Percentiles rank a stretch among this genome's conserved stretches.
phyloP scores from a whole-genome alignment of 805 yeast genomes.

The Wickerhamiella lipophila region DNA sequence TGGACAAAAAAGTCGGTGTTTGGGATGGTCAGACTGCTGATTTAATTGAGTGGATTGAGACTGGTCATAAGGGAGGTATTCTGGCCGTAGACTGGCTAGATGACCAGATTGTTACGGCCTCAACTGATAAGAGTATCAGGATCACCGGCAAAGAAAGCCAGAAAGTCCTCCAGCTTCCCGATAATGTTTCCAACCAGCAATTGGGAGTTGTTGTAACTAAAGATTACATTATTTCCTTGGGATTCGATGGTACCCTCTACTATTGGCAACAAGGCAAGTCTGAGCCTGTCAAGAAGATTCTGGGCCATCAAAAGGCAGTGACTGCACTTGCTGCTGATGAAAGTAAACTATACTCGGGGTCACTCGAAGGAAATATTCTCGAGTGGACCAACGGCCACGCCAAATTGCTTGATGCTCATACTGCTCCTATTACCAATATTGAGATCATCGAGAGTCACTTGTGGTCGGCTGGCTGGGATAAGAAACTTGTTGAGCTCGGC shows the following conservation, averaged over 20 bases:
- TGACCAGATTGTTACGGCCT: conserved; percentile 46
- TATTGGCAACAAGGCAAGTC: conserved; percentile 34
- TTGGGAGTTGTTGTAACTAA: conserved; percentile 66
- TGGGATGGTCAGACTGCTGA: conserved; percentile 88
- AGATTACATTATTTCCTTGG: conserved; percentile 49
- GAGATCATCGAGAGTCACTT: conserved; percentile 28
- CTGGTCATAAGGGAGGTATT: conserved; percentile 63
- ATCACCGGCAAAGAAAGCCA: conserved; percentile 42
- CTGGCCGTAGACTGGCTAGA: conserved; percentile 61
- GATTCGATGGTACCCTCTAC: conserved; percentile 60
- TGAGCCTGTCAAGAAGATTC: conserved; percentile 34
- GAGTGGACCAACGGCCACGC: conserved; percentile 43
- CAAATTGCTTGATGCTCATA: conserved; percentile 34
- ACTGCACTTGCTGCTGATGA: conserved; percentile 39
- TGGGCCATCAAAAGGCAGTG: conserved; percentile 75
- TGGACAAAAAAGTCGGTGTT: conserved; percentile 62
- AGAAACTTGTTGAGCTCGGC: conserved; percentile 39
- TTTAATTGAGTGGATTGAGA: conserved; percentile 37
- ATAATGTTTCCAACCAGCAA: conserved; percentile 50
- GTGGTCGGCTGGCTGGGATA: conserved; percentile 82
- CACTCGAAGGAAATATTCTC: conserved; percentile 66
- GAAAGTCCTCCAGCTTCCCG: conserved; percentile 32
- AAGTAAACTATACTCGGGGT: conserved; percentile 43
- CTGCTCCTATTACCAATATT: conserved; percentile 52
- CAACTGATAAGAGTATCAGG: conserved; percentile 71